phyloP scores from a whole-genome alignment of 768 basidiomycete genomes.

The Collybia sordida region DNA sequence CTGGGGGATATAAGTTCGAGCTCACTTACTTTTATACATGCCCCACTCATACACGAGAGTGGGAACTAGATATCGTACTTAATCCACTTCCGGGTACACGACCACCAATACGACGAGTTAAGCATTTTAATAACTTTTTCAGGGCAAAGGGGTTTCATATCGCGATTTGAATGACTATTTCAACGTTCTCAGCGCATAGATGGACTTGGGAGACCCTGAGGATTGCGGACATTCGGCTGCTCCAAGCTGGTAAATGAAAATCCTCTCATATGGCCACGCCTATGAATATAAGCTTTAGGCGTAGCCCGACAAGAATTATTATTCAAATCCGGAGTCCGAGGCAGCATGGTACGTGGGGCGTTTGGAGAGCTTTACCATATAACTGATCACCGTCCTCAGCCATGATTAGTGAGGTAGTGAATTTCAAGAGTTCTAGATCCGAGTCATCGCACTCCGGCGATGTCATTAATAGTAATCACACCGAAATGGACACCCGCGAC shows the following conservation, averaged over 20 bases:
- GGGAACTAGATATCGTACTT: too few species aligned
- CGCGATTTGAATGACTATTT: background rate
- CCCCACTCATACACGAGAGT: too few species aligned
- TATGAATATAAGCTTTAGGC: slow-evolving; percentile 18
- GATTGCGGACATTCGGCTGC: slow-evolving; percentile 10
- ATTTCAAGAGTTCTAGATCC: background rate
- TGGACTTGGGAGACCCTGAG: slow-evolving; percentile 1
- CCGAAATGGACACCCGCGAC: too few species aligned
- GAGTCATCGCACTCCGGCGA: too few species aligned
- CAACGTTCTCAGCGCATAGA: too few species aligned
- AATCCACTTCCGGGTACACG: too few species aligned
- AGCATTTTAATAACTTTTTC: too few species aligned
- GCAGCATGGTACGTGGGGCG: slow-evolving; percentile 1
- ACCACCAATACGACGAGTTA: too few species aligned
- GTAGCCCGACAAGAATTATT: slow-evolving; percentile 10
- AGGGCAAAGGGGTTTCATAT: slow-evolving; percentile 12
- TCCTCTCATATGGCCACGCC: slow-evolving; percentile 2
- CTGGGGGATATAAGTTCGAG: too few species aligned
- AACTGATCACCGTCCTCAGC: background rate
- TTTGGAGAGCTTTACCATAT: background rate
- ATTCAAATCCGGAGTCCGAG: slow-evolving; percentile 11
- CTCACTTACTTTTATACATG: too few species aligned
- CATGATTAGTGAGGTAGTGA: slow-evolving; percentile 2
- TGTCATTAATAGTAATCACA: too few species aligned
- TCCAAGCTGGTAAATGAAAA: background rate